Base-by-base conservation (phyloP, 2,329 filamentous ascomycete species). In the Fusarium irregulare region DNA sequence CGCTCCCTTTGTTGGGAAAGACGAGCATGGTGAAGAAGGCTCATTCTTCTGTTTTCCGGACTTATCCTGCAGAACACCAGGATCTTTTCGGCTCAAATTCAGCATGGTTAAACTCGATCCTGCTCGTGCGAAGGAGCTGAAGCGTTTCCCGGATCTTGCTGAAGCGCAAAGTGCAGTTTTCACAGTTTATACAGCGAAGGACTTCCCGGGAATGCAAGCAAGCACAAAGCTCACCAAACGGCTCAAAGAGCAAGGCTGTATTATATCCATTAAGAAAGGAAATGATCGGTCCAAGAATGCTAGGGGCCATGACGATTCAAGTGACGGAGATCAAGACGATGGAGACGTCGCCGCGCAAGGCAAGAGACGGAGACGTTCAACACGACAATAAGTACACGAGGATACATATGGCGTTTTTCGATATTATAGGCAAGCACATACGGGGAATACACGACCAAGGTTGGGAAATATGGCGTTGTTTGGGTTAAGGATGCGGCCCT, bases 1-100 rank as follows among this genome's bases (percentile, higher is more conserved):
- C 9, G 92, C 91, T 2, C 91, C 92, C 0, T 94, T 93, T 71
- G 88, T 92, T 8, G 92, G 92, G 10, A 85, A 88, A 56, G 93
- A 96, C 76, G 92, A 95, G 75, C 84, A 89, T 56, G 88, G 89
- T 56, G 80, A 87, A 23, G 91, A 93, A 68, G 92, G 93, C 2
- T 93, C 91, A 75, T 96, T 95, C 83, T 96, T 95, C 79, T 93
- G 92, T 77, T 96, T 96, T 76, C 91, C 92, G 0, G 93, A 96
- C 76, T 84, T 96, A 21, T 94, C 91, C 6, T 93, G 92, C 76
- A 88, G 93, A 34, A 94, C 91, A 1, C 89, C 92, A 2, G 93
- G 93, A 21, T 83, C 84, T n/a, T 96, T 92, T 78, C 86, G 91
- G 20, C 85, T 96, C 57, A 89, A 88, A 48, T 95, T 96, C 78